Evolutionary conservation across 805 yeast species (phyloP).

Genomic region (Ogataea polymorpha): DNA sequence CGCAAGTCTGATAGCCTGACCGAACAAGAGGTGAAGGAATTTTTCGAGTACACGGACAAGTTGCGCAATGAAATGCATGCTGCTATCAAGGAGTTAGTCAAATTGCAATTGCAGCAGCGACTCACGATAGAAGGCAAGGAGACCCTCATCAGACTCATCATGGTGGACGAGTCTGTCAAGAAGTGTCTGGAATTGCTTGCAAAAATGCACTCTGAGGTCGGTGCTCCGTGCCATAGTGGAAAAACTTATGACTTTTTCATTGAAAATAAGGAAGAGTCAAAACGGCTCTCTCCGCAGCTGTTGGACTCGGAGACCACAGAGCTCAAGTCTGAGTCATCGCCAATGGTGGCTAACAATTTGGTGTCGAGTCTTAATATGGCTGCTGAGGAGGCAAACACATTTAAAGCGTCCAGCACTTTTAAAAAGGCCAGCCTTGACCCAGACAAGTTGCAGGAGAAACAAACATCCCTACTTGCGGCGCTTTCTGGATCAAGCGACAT

Average conservation of each 20-base stretch:
- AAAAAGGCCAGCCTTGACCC: conserved; percentile 4
- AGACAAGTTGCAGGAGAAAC: conserved; percentile 19
- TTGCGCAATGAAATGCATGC: conserved; percentile 43
- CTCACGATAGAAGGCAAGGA: conserved; percentile 73
- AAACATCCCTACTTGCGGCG: conserved; percentile 35
- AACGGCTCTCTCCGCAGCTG: background rate
- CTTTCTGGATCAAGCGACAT: conserved; percentile 35
- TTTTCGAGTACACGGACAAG: conserved; percentile 39
- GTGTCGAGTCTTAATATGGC: conserved; percentile 14
- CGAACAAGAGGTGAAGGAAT: conserved; percentile 19
- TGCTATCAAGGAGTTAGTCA: conserved; percentile 54
- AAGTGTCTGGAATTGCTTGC: conserved; percentile 44
- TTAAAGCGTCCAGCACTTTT: conserved; percentile 11
- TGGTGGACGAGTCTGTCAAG: conserved; percentile 66
- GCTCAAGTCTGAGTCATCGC: conserved; percentile 10
- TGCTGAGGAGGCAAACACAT: conserved; percentile 23
- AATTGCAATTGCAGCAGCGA: conserved; percentile 51
- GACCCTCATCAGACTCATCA: conserved; percentile 61
- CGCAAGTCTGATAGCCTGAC: conserved; percentile 14
- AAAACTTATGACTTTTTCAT: conserved; percentile 4
- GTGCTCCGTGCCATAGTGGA: conserved; percentile 1
- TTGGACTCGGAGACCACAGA: conserved; percentile 14
- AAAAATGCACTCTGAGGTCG: conserved; percentile 10
- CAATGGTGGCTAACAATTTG: conserved; percentile 9
- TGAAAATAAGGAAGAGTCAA: conserved; percentile 8